Evolutionary conservation across 345 rosid species (phyloP).

Genomic region (Populus ilicifolia): DNA sequence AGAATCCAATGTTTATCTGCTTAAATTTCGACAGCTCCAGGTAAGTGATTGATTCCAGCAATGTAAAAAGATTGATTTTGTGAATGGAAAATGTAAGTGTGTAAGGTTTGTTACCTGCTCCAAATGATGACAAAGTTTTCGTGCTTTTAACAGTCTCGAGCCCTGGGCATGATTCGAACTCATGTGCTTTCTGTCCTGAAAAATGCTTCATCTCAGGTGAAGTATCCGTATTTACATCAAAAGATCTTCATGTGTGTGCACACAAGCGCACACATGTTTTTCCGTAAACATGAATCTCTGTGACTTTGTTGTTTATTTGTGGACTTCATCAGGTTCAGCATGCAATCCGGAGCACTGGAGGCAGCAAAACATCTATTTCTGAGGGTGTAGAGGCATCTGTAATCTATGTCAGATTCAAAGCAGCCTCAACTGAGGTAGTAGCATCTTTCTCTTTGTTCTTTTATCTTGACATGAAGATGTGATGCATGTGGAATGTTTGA

Average conservation of each 20-base stretch:
- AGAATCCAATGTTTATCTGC: constrained; percentile 87
- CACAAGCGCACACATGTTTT: constrained; percentile 12
- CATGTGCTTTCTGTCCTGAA: constrained; percentile 83
- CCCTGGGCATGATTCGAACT: constrained; percentile 87
- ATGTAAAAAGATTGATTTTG: background rate
- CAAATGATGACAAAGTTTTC: constrained; percentile 4
- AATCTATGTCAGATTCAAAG: constrained; percentile 93
- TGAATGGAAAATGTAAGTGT: background rate
- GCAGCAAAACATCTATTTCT: constrained; percentile 63
- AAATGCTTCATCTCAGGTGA: constrained; percentile 84
- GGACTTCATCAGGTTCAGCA: constrained; percentile 64
- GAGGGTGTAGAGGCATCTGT: constrained; percentile 97
- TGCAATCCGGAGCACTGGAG: constrained; percentile 66
- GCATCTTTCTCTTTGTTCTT: constrained; percentile 4
- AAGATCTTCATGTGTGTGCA: background rate
- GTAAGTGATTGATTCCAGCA: constrained; percentile 29
- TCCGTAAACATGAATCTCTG: background rate
- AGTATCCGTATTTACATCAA: constrained; percentile 4
- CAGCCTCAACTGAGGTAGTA: constrained; percentile 88
- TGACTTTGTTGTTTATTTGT: constrained; percentile 14
- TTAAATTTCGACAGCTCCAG: constrained; percentile 98
- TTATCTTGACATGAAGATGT: constrained; percentile 7
- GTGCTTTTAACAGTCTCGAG: constrained; percentile 72
- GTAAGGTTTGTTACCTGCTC: background rate
- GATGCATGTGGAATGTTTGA: background rate